Evolutionary conservation across 164 flowering plant species (phyloP).

Genomic region (Sextonia rubra): DNA sequence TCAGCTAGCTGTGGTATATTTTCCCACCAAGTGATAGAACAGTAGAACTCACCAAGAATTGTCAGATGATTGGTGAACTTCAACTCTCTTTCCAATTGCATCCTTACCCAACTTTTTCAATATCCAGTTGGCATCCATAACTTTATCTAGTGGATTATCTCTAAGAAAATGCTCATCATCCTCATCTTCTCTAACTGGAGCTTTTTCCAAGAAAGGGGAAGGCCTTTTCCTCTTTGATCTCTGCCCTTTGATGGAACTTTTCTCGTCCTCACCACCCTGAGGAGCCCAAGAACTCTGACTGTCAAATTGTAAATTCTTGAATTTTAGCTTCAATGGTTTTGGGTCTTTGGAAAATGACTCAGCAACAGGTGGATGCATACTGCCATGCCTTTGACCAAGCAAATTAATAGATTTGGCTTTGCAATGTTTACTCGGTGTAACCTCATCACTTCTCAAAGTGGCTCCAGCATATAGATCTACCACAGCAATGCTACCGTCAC

Average conservation of each 20-base stretch:
- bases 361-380: slow-evolving; percentile 19
- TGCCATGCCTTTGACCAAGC: slow-evolving; percentile 28
- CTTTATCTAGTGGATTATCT: slow-evolving; percentile 50
- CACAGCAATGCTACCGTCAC: slow-evolving; percentile 20
- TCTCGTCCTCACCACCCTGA: slow-evolving; percentile 58
- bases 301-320: slow-evolving; percentile 59
- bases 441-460: slow-evolving; percentile 32
- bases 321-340: slow-evolving; percentile 72
- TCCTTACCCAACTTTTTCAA: slow-evolving; percentile 92
- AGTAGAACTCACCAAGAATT: slow-evolving; percentile 70
- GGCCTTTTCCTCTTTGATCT: slow-evolving; percentile 94
- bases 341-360: slow-evolving; percentile 48
- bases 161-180: slow-evolving; percentile 24
- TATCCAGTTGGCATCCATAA: slow-evolving; percentile 90
- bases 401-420: slow-evolving; percentile 24
- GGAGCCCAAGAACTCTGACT: slow-evolving; percentile 45
- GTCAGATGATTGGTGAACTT: slow-evolving; percentile 79
- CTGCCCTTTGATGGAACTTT: slow-evolving; percentile 73
- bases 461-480: slow-evolving; percentile 27
- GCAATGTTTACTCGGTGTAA: slow-evolving; percentile 32
- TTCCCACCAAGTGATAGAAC: background rate
- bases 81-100: slow-evolving; percentile 91
- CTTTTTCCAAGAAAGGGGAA: slow-evolving; percentile 43
- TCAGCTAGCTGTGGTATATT: too few relatives aligned
- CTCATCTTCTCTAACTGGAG: slow-evolving; percentile 38